Conservation (phyloP, 2,329 filamentous ascomycete genomes). For the Pseudodiploospora longispora region DNA sequence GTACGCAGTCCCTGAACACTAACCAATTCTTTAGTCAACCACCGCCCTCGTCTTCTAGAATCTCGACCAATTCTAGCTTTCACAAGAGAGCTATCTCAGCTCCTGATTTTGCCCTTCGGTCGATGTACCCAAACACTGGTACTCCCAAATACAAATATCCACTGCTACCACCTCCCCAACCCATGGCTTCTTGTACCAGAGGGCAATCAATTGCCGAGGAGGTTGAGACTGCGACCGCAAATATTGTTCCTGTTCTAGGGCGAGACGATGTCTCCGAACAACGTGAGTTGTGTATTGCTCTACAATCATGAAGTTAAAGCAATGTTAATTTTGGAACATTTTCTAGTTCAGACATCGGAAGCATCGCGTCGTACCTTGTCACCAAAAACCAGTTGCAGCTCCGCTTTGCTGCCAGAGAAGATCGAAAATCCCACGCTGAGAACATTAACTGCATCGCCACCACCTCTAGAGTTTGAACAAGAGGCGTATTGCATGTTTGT, state of each 20-base stretch:
- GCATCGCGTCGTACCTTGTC: too few relatives aligned
- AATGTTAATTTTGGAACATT: too few relatives aligned
- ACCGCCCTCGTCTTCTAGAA: not conserved
- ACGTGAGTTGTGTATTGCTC: too few relatives aligned
- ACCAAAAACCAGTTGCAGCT: not conserved
- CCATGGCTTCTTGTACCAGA: slow-evolving; percentile 7
- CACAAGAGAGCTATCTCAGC: slow-evolving; percentile 45
- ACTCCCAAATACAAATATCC: slow-evolving; percentile 8
- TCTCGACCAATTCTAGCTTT: slow-evolving; percentile 13
- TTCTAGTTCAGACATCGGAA: too few relatives aligned
- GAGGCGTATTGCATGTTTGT: slow-evolving; percentile 45
- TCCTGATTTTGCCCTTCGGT: slow-evolving; percentile 31
- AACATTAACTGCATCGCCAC: too few relatives aligned
- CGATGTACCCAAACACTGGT: slow-evolving; percentile 1
- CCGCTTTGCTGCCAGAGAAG: slow-evolving; percentile 7
- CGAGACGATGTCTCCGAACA: too few relatives aligned
- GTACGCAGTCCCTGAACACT: not conserved
- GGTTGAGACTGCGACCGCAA: not conserved
- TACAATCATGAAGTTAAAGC: too few relatives aligned
- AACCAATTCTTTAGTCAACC: slow-evolving; percentile 13
- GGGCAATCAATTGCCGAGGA: not conserved
- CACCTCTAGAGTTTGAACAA: slow-evolving; percentile 8
- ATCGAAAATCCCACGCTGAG: not conserved
- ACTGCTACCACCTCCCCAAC: slow-evolving; percentile 12
- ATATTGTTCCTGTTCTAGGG: too few relatives aligned